Evolutionary conservation across 192 early-diverging fungal species (phyloP).

Genomic region (Coemansia sp.): DNA sequence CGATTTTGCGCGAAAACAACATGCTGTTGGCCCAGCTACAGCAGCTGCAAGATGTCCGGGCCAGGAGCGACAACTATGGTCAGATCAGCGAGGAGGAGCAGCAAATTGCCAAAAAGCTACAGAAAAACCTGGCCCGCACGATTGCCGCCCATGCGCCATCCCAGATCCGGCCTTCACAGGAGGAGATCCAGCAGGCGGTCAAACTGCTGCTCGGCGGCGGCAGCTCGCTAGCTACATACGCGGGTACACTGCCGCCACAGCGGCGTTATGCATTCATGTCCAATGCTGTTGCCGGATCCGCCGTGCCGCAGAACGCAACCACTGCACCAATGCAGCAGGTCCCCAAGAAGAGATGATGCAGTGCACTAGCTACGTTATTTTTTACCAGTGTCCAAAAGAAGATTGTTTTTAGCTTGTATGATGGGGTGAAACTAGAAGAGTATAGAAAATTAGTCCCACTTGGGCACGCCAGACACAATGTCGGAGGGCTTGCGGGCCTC

Average conservation of each 20-base stretch:
- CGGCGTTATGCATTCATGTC: slow-evolving; percentile 45
- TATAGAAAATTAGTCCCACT: slow-evolving; percentile 51
- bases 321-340: slow-evolving; percentile 33
- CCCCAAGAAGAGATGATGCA: not conserved
- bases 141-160: slow-evolving; percentile 19
- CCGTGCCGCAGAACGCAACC: slow-evolving; percentile 31
- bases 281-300: slow-evolving; percentile 17
- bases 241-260: slow-evolving; percentile 44
- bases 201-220: slow-evolving; percentile 18
- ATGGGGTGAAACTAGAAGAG: not conserved
- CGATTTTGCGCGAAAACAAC: slow-evolving; percentile 24
- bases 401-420: not conserved
- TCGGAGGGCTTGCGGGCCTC: slow-evolving; percentile 63
- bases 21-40: slow-evolving; percentile 23
- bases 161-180: slow-evolving; percentile 19
- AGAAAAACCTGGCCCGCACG: slow-evolving; percentile 22
- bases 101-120: slow-evolving; percentile 24
- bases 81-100: slow-evolving; percentile 26
- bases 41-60: slow-evolving; percentile 36
- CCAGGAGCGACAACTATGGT: slow-evolving; percentile 15
- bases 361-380: no score
- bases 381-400: no score
- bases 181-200: slow-evolving; percentile 33
- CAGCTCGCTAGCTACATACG: slow-evolving; percentile 10
- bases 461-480: slow-evolving; percentile 69